phyloP scores from a whole-genome alignment of 1,284 basidiomycete species.

The Microbotryum scabiosae region DNA sequence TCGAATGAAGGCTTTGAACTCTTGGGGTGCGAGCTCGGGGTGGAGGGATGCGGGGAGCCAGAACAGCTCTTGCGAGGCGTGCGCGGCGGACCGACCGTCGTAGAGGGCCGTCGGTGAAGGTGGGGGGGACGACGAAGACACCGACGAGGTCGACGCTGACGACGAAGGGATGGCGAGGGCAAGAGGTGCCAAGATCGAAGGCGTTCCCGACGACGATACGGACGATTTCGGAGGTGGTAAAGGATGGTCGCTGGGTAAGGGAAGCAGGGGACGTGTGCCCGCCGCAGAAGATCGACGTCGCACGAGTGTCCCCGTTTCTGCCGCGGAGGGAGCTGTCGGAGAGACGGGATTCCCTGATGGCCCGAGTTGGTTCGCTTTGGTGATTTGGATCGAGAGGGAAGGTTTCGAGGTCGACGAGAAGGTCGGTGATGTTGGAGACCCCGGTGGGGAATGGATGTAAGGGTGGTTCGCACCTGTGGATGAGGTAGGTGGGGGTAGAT shows the following conservation, averaged over 20 bases:
- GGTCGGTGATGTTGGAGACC: slow-evolving; percentile 3
- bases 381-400: slow-evolving; percentile 14
- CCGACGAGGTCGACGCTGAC: not conserved
- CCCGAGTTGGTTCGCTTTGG: not conserved
- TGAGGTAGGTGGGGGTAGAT: slow-evolving; percentile 16
- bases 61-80: slow-evolving; percentile 55
- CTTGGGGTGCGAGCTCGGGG: slow-evolving; percentile 91
- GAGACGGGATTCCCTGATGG: slow-evolving; percentile 16
- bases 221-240: slow-evolving; percentile 8
- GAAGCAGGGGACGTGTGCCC: not conserved
- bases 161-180: not conserved
- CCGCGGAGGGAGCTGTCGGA: slow-evolving; percentile 23
- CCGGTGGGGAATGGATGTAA: not conserved
- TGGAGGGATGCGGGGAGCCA: slow-evolving; percentile 96
- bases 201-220: not conserved
- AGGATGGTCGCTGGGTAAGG: slow-evolving; percentile 23
- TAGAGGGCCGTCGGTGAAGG: not conserved
- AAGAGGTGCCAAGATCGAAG: not conserved
- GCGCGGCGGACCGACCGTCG: not conserved
- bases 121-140: not conserved
- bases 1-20: slow-evolving; percentile 90
- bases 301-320: slow-evolving; percentile 28
- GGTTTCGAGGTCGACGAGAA: slow-evolving; percentile 4
- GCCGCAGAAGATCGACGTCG: slow-evolving; percentile 12
- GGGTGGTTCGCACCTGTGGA: not conserved